Evolutionary conservation across 805 yeast genomes (phyloP), one percentile per base, ranked within the genome.

Genomic region (Metschnikowia continentalis): DNA sequence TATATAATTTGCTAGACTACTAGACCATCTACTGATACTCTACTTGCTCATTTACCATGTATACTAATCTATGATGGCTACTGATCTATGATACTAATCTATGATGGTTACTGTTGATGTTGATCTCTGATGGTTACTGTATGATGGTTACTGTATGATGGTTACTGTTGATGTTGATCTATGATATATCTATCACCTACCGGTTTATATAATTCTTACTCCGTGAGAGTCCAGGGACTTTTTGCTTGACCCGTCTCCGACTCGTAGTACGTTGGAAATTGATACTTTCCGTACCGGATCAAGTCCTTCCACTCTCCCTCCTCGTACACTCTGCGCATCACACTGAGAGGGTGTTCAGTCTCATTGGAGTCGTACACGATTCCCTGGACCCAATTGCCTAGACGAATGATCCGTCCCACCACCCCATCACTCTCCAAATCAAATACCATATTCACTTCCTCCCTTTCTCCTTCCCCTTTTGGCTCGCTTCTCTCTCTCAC

Each of bases 371-470:
- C 65, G 53, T 58, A 72, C 2, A 77, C 50, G 1, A 81, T 52
- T 0, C 82, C 85, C 61, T 80, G 83, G 2, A 68, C 59, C 82
- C 83, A 81, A 41, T 72, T 70, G 5, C 83, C 85, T 13, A 79
- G 61, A 33, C 68, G 61, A 5, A 81, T 68, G n/a, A 74, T 57
- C 40, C 77, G 67, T 1, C 85, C 86, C 26, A 70, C 63, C 45
- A 53, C 66, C n/a, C 50, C 53, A 0, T 54, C 62, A 2, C 54
- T 46, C 5, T 37, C 43, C 15, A 56, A 19, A 20, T 58, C 61
- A 33, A 44, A 54, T 10, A 45, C 49, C 35, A 17, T 35, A 40
- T 40, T 53, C 35, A 59, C 62, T 5, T 62, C 55, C 13, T 63
- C 63, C 17, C 72, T 23, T 23, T 23, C 26, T 23, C 8, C 26